These are phyloP conservation scores for Glonium stellatum DNA, from an alignment of 495 filamentous ascomycete genomes.

Conservation along the genomic window DNA sequence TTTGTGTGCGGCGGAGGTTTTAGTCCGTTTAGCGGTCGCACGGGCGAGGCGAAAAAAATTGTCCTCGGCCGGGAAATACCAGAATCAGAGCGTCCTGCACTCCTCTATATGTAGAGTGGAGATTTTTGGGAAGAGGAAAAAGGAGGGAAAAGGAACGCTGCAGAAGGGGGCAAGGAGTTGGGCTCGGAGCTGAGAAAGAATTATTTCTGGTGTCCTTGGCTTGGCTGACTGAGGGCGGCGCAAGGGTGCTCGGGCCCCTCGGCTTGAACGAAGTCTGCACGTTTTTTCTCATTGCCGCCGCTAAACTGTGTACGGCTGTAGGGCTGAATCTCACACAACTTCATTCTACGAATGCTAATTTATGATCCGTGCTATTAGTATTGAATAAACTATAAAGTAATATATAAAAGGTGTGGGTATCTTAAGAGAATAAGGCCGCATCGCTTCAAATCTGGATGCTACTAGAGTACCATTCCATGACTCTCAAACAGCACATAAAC, in stretches of 20 bases:
- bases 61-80: neutral
- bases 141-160: neutral
- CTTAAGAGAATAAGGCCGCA: too few relatives aligned
- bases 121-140: neutral
- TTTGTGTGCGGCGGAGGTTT: neutral
- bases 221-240: neutral
- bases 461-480: too few relatives aligned
- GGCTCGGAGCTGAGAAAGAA: slow-evolving; percentile 2
- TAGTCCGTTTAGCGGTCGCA: neutral
- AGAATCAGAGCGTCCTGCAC: slow-evolving; percentile 4
- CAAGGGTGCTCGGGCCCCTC: neutral
- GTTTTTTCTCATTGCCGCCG: too few relatives aligned
- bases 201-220: neutral
- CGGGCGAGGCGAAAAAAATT: neutral
- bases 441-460: too few relatives aligned
- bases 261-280: neutral
- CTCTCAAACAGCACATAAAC: too few relatives aligned
- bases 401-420: neutral
- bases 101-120: neutral
- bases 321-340: neutral
- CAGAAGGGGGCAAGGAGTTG: neutral
- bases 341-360: neutral
- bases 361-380: neutral
- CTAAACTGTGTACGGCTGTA: neutral
- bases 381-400: neutral